Conservation (phyloP, 768 basidiomycete genomes). For the Pleurotus djamor region DNA sequence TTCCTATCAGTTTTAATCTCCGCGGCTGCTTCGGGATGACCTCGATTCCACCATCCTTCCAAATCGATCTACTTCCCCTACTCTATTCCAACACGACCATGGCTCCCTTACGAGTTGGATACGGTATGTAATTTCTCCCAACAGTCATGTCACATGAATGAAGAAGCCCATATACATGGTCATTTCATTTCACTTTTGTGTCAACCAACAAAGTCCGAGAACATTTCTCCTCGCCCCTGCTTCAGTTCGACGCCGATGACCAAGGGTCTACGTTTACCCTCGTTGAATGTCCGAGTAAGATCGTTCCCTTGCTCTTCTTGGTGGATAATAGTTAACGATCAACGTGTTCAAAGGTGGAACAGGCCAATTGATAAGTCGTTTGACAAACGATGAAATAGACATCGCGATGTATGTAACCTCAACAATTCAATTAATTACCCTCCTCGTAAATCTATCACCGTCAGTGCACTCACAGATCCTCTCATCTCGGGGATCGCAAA, state of each 20-base stretch:
- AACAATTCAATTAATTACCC: not conserved
- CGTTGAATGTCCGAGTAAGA: constrained; percentile 85
- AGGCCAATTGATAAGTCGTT: constrained; percentile 75
- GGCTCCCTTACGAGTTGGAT: constrained; percentile 2
- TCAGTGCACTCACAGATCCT: constrained; percentile 81
- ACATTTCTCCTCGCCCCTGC: constrained; percentile 90
- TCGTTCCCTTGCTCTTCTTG: constrained; percentile 3
- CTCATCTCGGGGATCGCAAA: constrained; percentile 92
- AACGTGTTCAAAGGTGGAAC: constrained; percentile 65
- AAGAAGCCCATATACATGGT: too few species aligned
- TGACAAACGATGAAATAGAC: constrained; percentile 77
- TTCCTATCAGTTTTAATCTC: too few species aligned
- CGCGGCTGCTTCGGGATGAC: too few species aligned
- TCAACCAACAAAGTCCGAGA: constrained; percentile 54
- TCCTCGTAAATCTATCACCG: not conserved
- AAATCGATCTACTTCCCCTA: not conserved
- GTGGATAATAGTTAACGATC: constrained; percentile 9
- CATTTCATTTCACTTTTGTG: not conserved
- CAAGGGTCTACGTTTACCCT: constrained; percentile 73
- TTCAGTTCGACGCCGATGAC: constrained; percentile 78
- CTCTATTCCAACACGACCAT: not conserved
- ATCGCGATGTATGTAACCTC: constrained; percentile 65
- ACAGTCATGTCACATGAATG: too few species aligned
- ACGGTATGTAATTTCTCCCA: not conserved
- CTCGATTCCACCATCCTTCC: too few species aligned